Evolutionary conservation across 2,329 filamentous ascomycete species (phyloP).

Genomic region (Zelopaecilomyces penicillatus): DNA sequence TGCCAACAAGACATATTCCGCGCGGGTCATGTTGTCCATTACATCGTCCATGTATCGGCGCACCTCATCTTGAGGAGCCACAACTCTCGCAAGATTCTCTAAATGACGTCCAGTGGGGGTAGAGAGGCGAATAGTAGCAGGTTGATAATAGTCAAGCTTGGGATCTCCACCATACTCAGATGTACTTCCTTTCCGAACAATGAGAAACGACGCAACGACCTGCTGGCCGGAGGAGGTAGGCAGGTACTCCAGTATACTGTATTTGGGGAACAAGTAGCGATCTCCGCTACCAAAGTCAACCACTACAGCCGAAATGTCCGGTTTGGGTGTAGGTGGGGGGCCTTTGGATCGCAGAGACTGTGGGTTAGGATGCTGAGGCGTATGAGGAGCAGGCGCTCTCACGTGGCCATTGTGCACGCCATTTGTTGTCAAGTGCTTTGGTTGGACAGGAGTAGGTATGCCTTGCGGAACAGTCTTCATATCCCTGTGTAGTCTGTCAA

Average conservation of each 20-base stretch:
- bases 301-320: slow-evolving; percentile 57
- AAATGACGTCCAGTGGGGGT: slow-evolving; percentile 47
- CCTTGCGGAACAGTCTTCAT: slow-evolving; percentile 27
- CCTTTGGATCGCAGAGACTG: slow-evolving; percentile 55
- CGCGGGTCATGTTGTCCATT: slow-evolving; percentile 60
- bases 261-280: slow-evolving; percentile 69
- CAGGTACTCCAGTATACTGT: slow-evolving; percentile 65
- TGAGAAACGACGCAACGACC: slow-evolving; percentile 67
- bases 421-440: slow-evolving; percentile 21
- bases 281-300: slow-evolving; percentile 68
- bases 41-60: slow-evolving; percentile 60
- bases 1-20: slow-evolving; percentile 57
- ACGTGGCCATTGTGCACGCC: slow-evolving; percentile 23
- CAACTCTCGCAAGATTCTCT: slow-evolving; percentile 52
- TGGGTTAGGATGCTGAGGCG: slow-evolving; percentile 26
- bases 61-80: slow-evolving; percentile 56
- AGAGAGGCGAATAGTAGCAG: slow-evolving; percentile 56
- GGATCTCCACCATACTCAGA: slow-evolving; percentile 57
- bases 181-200: slow-evolving; percentile 63
- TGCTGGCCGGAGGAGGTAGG: slow-evolving; percentile 42
- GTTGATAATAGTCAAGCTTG: slow-evolving; percentile 65
- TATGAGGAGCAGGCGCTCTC: slow-evolving; percentile 10
- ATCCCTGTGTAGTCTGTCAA: slow-evolving; percentile 41
- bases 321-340: slow-evolving; percentile 43
- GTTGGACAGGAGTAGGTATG: slow-evolving; percentile 19